phyloP scores from a whole-genome alignment of 805 yeast species.

The Wickerhamiella kazuoi region DNA sequence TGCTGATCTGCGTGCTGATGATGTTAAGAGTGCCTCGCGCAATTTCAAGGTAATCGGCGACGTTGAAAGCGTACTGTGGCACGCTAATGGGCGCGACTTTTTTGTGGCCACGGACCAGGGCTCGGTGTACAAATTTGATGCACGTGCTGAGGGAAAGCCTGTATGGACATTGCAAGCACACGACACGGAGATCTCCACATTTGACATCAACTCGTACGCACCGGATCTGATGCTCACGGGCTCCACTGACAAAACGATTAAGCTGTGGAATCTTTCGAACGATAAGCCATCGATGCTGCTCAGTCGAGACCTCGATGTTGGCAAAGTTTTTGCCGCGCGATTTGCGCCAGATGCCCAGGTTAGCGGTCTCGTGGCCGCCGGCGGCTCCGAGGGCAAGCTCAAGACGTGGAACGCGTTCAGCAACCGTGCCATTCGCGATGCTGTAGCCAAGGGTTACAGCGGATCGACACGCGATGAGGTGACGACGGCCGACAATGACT shows the following conservation, averaged over 20 bases:
- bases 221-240: conserved; percentile 68
- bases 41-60: conserved; percentile 54
- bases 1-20: conserved; percentile 68
- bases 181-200: conserved; percentile 77
- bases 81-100: conserved; percentile 34
- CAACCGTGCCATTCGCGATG: conserved; percentile 56
- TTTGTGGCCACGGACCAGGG: conserved; percentile 88
- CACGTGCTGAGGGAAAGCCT: conserved; percentile 48
- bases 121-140: conserved; percentile 73
- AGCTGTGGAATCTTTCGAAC: conserved; percentile 65
- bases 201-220: conserved; percentile 48
- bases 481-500: conserved; percentile 9
- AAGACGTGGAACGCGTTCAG: conserved; percentile 88
- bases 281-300: conserved; percentile 67
- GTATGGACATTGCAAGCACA: conserved; percentile 95
- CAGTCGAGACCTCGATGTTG: conserved; percentile 84
- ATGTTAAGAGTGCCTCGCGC: conserved; percentile 39
- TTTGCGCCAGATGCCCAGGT: conserved; percentile 81
- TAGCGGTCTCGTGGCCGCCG: conserved; percentile 66
- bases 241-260: conserved; percentile 72
- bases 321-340: conserved; percentile 66
- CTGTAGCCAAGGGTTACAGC: conserved; percentile 30
- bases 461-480: conserved; percentile 5
- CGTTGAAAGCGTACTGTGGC: conserved; percentile 69
- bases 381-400: conserved; percentile 70